A percentile compares a stretch with the other conserved stretches of the same genome.
phyloP scores from a whole-genome alignment of 306 rosid species.

The Heteromeles arbutifolia region DNA sequence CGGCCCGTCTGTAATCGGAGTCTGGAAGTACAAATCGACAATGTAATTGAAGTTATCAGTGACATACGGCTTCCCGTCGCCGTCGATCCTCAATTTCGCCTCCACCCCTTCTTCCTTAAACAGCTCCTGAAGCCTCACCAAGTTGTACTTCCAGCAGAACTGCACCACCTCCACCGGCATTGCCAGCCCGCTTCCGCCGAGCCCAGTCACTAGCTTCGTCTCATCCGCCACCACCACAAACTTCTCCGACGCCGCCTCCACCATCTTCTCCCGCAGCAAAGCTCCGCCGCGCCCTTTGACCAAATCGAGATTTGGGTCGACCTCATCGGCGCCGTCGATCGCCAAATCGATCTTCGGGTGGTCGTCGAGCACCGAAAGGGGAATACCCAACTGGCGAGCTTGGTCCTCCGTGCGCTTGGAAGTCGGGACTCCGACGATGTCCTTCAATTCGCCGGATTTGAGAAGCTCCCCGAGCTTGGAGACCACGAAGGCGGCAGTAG shows the following conservation, averaged over 20 bases:
- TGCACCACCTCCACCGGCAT: conserved; percentile 94
- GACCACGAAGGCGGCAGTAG: conserved; percentile 88
- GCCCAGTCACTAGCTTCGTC: conserved; percentile 57
- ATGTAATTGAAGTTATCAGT: conserved; percentile 74
- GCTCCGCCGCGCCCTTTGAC: conserved; percentile 91
- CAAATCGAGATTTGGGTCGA: conserved; percentile 60
- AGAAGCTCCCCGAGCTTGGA: conserved; percentile 65
- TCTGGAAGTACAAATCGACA: conserved; percentile 73
- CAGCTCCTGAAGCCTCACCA: conserved; percentile 49
- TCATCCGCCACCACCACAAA: conserved; percentile 73
- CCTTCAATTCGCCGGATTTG: conserved; percentile 44
- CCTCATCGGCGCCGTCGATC: conserved; percentile 87
- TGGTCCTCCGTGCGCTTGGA: conserved; percentile 87
- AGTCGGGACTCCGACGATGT: conserved; percentile 73
- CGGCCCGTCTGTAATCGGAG: conserved; percentile 45
- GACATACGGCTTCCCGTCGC: conserved; percentile 51
- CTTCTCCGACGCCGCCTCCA: conserved; percentile 74
- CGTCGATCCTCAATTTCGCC: conserved; percentile 57
- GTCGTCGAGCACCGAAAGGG: conserved; percentile 69
- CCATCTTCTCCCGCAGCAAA: conserved; percentile 67
- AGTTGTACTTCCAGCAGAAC: conserved; percentile 76
- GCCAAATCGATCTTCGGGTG: conserved; percentile 69
- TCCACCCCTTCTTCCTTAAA: conserved; percentile 66
- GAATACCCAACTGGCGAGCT: conserved; percentile 66
- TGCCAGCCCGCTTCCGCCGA: conserved; percentile 71